Conservation (phyloP, 108 stramenopile genomes). For the Nitzschia sp. region DNA sequence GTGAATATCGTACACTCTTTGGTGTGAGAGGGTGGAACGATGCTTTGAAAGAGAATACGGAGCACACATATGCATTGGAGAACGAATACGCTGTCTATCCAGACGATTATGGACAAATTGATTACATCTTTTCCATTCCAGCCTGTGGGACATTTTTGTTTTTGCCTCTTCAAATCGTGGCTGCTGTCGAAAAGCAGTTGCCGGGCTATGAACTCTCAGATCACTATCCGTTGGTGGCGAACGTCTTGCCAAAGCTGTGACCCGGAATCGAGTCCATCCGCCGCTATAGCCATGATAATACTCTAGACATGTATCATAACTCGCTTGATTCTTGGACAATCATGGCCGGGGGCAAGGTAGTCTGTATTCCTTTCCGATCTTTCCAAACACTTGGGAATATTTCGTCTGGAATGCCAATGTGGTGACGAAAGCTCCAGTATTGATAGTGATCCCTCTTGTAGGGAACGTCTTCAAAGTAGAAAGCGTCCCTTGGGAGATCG, state of each 20-base stretch:
- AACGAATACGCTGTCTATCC: constrained; percentile 26
- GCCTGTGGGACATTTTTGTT: not conserved
- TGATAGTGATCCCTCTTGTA: constrained; percentile 42
- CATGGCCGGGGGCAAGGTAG: too few relatives aligned
- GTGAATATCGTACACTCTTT: constrained; percentile 11
- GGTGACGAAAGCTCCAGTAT: constrained; percentile 67
- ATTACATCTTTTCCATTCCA: constrained; percentile 28
- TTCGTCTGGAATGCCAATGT: constrained; percentile 74
- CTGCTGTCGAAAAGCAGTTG: constrained; percentile 9
- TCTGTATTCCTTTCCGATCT: not conserved
- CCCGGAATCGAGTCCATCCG: not conserved
- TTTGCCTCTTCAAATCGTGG: constrained; percentile 1
- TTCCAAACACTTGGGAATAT: constrained; percentile 49
- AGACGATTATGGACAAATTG: constrained; percentile 33
- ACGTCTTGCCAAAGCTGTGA: constrained; percentile 2
- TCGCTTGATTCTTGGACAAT: not conserved
- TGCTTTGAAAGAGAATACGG: not conserved
- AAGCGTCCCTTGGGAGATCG: constrained; percentile 42
- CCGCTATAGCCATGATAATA: constrained; percentile 1
- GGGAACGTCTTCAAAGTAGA: constrained; percentile 43
- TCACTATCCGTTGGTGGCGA: constrained; percentile 26
- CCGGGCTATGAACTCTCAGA: constrained; percentile 28
- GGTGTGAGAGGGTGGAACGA: constrained; percentile 7
- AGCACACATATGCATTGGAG: constrained; percentile 11
- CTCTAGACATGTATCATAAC: not conserved